phyloP scores from a whole-genome alignment of 2,329 filamentous ascomycete species.

The Rugonectria rugulosa region DNA sequence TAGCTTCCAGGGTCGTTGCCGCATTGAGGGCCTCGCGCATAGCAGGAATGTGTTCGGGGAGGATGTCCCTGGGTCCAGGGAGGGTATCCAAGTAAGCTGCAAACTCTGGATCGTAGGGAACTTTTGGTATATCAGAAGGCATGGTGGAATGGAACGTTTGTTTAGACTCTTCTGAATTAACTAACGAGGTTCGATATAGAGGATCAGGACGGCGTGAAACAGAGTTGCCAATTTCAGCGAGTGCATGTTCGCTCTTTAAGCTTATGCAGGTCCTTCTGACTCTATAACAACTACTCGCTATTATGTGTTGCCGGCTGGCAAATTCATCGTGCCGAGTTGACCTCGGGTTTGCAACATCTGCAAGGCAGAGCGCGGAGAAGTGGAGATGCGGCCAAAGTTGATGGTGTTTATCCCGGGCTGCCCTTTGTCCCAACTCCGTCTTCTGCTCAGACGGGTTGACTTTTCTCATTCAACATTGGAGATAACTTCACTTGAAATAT shows the following conservation, averaged over 20 bases:
- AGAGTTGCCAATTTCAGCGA: not conserved
- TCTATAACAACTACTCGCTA: not conserved
- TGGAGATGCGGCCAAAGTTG: no score
- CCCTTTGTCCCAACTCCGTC: no score
- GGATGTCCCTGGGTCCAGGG: constrained; percentile 19
- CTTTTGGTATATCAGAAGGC: constrained; percentile 23
- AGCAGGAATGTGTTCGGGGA: constrained; percentile 24
- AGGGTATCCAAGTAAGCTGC: constrained; percentile 25
- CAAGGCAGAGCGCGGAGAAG: no score
- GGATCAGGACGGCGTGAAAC: not conserved
- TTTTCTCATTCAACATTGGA: no score
- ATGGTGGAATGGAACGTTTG: constrained; percentile 10
- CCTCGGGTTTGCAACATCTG: constrained; percentile 20
- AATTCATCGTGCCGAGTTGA: constrained; percentile 12
- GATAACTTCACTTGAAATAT: no score
- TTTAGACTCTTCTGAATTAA: not conserved
- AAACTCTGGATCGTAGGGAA: constrained; percentile 33
- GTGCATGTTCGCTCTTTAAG: no score
- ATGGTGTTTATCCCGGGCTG: no score
- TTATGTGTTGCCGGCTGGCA: not conserved
- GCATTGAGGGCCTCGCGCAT: constrained; percentile 23
- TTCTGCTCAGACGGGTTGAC: no score
- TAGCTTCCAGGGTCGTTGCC: constrained; percentile 20
- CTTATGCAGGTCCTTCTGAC: no score
- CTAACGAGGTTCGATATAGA: not conserved